phyloP scores from a whole-genome alignment of 1,139 yeast genomes.

The Debaryomyces coudertii region DNA sequence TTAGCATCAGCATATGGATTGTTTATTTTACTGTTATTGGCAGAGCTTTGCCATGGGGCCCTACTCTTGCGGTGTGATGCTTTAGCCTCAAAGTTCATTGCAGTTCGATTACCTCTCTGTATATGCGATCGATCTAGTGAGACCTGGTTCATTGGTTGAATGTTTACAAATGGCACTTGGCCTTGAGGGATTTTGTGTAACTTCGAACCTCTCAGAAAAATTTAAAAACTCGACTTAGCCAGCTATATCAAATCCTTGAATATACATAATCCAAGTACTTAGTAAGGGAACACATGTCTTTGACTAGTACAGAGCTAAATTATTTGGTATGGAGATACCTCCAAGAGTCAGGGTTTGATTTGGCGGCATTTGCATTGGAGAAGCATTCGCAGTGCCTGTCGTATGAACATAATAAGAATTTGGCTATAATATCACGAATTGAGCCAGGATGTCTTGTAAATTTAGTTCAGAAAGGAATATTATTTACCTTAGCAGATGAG shows the following conservation, averaged over 20 bases:
- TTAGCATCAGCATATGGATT: conserved; percentile 44
- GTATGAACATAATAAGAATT: conserved; percentile 53
- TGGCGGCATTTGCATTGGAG: conserved; percentile 81
- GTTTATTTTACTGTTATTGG: conserved; percentile 20
- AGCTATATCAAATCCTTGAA: neutral
- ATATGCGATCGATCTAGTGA: neutral
- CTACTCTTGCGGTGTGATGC: conserved; percentile 45
- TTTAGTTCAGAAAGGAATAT: conserved; percentile 82
- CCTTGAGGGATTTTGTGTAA: conserved; percentile 9
- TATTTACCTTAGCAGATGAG: conserved; percentile 52
- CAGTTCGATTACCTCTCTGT: neutral
- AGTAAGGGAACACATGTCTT: conserved; percentile 54
- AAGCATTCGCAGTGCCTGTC: conserved; percentile 68
- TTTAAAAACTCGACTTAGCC: conserved; percentile 1
- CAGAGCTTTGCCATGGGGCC: conserved; percentile 47
- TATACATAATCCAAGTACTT: neutral
- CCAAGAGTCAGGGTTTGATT: conserved; percentile 83
- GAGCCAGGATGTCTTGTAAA: conserved; percentile 76
- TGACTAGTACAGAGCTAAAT: conserved; percentile 83
- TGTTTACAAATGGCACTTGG: neutral
- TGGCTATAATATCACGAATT: conserved; percentile 50
- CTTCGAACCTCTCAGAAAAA: neutral
- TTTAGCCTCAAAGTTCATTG: conserved; percentile 36
- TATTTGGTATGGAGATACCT: conserved; percentile 92
- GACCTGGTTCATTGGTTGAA: neutral